These are phyloP conservation scores for Coemansia sp. DNA, from an alignment of 192 early-diverging fungal species.

Conservation along the genomic window DNA sequence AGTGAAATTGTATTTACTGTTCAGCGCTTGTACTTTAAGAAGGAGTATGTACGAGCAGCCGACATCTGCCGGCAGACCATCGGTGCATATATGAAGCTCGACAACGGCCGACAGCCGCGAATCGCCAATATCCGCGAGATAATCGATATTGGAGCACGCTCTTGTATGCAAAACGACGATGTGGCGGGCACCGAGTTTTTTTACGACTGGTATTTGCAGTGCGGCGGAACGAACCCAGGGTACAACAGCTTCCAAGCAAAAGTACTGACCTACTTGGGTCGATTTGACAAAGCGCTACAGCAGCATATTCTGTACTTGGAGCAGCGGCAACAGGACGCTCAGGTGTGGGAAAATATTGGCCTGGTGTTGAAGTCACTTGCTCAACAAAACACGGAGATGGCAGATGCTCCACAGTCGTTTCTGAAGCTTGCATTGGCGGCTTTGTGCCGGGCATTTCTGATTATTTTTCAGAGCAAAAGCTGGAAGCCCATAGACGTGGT, in stretches of 20 bases:
- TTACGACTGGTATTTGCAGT: conserved; percentile 30
- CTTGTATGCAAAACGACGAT: conserved; percentile 20
- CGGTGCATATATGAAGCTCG: conserved; percentile 6
- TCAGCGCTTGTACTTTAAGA: conserved; percentile 37
- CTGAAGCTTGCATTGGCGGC: conserved; percentile 17
- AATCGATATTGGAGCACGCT: conserved; percentile 33
- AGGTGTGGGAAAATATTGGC: conserved; percentile 44
- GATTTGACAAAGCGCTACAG: conserved; percentile 17
- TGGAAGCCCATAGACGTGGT: conserved; percentile 23
- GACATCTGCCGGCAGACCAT: conserved; percentile 26
- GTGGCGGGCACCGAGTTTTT: conserved; percentile 16
- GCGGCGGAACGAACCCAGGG: conserved; percentile 43
- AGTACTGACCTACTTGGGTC: conserved; percentile 15
- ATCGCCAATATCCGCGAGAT: conserved; percentile 29
- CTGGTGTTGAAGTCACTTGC: conserved; percentile 10
- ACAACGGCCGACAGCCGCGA: conserved; percentile 7
- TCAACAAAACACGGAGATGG: neutral
- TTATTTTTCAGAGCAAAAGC: conserved; percentile 24
- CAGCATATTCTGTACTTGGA: conserved; percentile 27
- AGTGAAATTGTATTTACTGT: conserved; percentile 39
- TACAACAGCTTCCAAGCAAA: conserved; percentile 34
- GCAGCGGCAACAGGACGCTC: conserved; percentile 34
- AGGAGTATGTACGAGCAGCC: conserved; percentile 1
- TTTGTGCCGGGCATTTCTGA: conserved; percentile 17
- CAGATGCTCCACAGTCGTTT: neutral